Evolutionary conservation across 176 grass and related monocot genomes (phyloP), one percentile per base, ranked within the genome.

Genomic region (Chloris gayana): DNA sequence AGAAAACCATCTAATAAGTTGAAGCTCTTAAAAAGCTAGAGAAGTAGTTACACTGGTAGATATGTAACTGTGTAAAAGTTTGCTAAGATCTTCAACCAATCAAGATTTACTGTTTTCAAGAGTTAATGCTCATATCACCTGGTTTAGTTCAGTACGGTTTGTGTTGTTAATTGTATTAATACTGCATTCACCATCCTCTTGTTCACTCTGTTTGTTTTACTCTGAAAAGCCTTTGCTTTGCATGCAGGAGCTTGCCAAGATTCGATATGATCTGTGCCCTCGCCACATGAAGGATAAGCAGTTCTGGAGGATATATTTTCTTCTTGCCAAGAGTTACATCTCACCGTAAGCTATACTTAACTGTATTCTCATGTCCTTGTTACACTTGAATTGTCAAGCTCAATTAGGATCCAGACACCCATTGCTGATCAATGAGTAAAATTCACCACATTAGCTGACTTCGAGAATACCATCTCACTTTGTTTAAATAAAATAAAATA

Each of bases 301-400:
- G 19, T 99, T 99, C 81, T 99, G 92, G 92, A 86, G 76, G 57
- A 72, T 99, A 60, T 99, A 99, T 63, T 95, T 99, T 78, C 88
- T 84, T 45, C 86, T 99, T 9, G 86, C 86, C 64, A 95, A 95
- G 81, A 91, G 58, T 56, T 86, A 89, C 65, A 82, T 89, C 65
- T 85, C 89, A 45, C 84, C 86, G 92, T 99, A 91, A 91, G 96
- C 79, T 37, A 64, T 66, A 57, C 25, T 59, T 44, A 58, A 47
- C 18, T 56, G 8, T 42, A 69, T 79, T 53, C 37, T 6, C 17
- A 67, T 47, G 1, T 34, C 0, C 62, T 3, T 45, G 15, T 32
- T 2, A 13, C 1, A 39, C 35, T 70, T 1, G 15, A 69, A n/a
- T 39, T 19, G 3, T 30, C 12, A 22, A 72, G 29, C 37, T 73